A percentile compares a stretch with the other conserved stretches of the same genome.
These are phyloP conservation scores for Cercophora samala DNA, from an alignment of 495 filamentous ascomycete species.

Conservation along the genomic window DNA sequence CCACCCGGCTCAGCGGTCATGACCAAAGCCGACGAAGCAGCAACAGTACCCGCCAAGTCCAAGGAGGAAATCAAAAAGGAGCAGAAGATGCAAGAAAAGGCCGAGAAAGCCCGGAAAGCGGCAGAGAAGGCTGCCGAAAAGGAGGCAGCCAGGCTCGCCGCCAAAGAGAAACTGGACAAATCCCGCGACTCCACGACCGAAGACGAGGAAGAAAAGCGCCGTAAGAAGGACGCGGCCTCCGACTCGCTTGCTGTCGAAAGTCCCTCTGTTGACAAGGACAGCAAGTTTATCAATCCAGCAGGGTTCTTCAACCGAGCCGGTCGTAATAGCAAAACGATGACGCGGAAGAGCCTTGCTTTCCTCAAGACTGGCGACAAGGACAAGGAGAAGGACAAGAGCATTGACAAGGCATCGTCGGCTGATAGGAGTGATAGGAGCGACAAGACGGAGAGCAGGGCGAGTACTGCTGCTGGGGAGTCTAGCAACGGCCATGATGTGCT, in stretches of 20 bases:
- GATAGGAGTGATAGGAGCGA: slow-evolving; percentile 21
- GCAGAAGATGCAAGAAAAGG: slow-evolving; percentile 58
- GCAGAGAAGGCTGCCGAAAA: slow-evolving; percentile 60
- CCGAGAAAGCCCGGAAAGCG: slow-evolving; percentile 64
- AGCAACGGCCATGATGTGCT: slow-evolving; percentile 2
- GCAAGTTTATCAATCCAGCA: slow-evolving; percentile 5
- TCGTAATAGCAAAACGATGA: slow-evolving; percentile 44
- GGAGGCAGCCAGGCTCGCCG: slow-evolving; percentile 61
- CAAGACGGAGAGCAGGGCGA: slow-evolving; percentile 16
- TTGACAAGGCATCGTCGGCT: slow-evolving; percentile 19
- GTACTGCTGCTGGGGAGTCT: slow-evolving; percentile 9
- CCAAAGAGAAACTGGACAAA: slow-evolving; percentile 36
- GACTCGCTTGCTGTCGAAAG: slow-evolving; percentile 4
- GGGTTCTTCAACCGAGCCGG: slow-evolving; percentile 40
- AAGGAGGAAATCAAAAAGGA: slow-evolving; percentile 57
- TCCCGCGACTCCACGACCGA: slow-evolving; percentile 38
- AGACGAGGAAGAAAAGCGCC: slow-evolving; percentile 39
- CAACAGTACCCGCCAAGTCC: slow-evolving; percentile 40
- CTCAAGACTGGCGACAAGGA: slow-evolving; percentile 35
- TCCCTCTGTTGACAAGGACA: slow-evolving; percentile 5
- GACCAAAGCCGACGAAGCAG: slow-evolving; percentile 29
- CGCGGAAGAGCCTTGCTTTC: slow-evolving; percentile 50
- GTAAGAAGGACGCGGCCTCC: slow-evolving; percentile 32
- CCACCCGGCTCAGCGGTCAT: slow-evolving; percentile 31
- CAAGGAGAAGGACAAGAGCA: slow-evolving; percentile 22